Conservation (phyloP, 2,329 filamentous ascomycete species). For the Fusarium fujikuroi region DNA sequence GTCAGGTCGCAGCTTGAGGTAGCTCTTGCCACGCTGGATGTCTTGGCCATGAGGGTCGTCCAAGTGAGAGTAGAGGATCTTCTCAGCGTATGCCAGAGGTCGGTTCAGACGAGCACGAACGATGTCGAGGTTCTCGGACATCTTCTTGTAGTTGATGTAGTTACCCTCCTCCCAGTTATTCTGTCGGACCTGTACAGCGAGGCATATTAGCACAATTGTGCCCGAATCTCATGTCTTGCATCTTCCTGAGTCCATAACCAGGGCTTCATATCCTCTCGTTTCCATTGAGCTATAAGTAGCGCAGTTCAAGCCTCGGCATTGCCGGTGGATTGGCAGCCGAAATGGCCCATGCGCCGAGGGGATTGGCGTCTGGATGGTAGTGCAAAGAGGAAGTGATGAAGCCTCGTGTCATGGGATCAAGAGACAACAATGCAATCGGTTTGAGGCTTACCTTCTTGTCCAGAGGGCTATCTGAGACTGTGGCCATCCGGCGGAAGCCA, state of each 20-base stretch:
- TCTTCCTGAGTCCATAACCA: background rate
- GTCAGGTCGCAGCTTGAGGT: conserved; percentile 96
- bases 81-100: conserved; percentile 95
- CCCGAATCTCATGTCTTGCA: background rate
- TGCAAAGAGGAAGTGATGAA: background rate
- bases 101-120: conserved; percentile 91
- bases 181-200: conserved; percentile 75
- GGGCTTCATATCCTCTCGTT: background rate
- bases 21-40: conserved; percentile 93
- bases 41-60: conserved; percentile 97
- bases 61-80: conserved; percentile 98
- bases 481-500: conserved; percentile 79
- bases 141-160: conserved; percentile 99
- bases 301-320: background rate
- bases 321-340: conserved; percentile 18
- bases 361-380: conserved; percentile 5
- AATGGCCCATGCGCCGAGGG: conserved; percentile 25
- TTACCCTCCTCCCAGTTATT: conserved; percentile 96
- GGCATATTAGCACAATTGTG: conserved; percentile 31
- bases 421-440: background rate
- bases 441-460: conserved; percentile 78
- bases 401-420: background rate
- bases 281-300: background rate
- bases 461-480: conserved; percentile 85
- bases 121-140: conserved; percentile 95